These are phyloP conservation scores for Aquilaria yunnanensis DNA, from an alignment of 345 rosid species.

Conservation along the genomic window DNA sequence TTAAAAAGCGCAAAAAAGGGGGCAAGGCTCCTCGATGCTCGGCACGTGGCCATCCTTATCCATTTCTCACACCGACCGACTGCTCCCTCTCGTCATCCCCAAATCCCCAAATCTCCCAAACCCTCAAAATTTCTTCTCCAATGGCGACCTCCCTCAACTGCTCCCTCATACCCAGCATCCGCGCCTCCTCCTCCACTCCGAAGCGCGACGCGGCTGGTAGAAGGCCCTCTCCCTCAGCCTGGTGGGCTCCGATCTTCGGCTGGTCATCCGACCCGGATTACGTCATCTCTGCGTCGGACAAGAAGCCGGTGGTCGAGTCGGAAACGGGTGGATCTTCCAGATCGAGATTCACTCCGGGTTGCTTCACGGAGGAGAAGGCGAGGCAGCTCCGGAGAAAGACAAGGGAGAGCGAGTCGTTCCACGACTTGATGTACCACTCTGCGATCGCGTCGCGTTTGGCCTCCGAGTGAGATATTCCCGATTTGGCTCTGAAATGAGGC, in stretches of 20 bases:
- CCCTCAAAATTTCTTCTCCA: background rate
- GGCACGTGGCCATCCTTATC: too few species aligned
- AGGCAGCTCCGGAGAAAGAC: constrained; percentile 51
- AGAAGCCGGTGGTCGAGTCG: constrained; percentile 17
- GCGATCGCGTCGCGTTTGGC: constrained; percentile 71
- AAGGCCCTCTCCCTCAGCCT: constrained; percentile 25
- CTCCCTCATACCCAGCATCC: constrained; percentile 32
- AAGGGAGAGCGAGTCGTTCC: constrained; percentile 40
- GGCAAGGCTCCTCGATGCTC: too few species aligned
- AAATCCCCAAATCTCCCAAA: too few species aligned
- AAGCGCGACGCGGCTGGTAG: constrained; percentile 17
- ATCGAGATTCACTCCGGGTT: constrained; percentile 28
- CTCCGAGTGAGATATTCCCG: constrained; percentile 44
- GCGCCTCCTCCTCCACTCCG: constrained; percentile 28
- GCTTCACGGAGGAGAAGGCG: constrained; percentile 75
- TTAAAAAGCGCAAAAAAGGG: too few species aligned
- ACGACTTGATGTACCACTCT: constrained; percentile 73
- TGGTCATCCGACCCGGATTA: constrained; percentile 62
- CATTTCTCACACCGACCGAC: too few species aligned
- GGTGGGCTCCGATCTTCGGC: constrained; percentile 75
- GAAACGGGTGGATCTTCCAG: constrained; percentile 14
- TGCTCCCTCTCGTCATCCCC: too few species aligned
- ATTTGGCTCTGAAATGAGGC: constrained; percentile 18
- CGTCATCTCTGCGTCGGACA: constrained; percentile 21
- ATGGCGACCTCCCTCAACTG: constrained; percentile 49